Percentiles rank a stretch among this genome's conserved stretches.
Conservation (phyloP, 2,329 filamentous ascomycete genomes). For the Trichoderma oligosporum region DNA sequence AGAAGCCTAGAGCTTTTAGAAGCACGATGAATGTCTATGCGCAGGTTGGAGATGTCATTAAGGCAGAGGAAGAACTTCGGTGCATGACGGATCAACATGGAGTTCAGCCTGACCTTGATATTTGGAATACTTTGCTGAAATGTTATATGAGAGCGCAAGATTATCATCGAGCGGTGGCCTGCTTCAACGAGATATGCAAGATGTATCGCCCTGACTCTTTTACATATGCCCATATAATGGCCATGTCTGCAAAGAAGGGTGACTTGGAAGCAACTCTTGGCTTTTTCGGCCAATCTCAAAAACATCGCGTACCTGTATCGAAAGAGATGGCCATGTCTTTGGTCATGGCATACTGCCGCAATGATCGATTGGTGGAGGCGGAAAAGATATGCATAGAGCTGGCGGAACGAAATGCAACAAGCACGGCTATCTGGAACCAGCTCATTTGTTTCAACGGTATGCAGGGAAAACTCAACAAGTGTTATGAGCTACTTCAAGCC, state of each 20-base stretch:
- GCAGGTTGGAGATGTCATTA: constrained; percentile 58
- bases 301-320: constrained; percentile 47
- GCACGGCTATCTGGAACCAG: constrained; percentile 71
- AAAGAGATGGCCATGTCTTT: constrained; percentile 60
- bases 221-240: constrained; percentile 71
- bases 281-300: constrained; percentile 60
- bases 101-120: constrained; percentile 53
- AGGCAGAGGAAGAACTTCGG: constrained; percentile 59
- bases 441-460: constrained; percentile 67
- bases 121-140: constrained; percentile 76
- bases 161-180: constrained; percentile 59
- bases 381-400: constrained; percentile 46
- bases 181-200: constrained; percentile 58
- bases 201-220: constrained; percentile 53
- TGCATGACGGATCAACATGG: constrained; percentile 55
- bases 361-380: constrained; percentile 36
- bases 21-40: constrained; percentile 70
- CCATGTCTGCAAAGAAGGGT: constrained; percentile 64
- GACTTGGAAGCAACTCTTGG: constrained; percentile 67
- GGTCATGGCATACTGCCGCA: constrained; percentile 61
- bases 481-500: constrained; percentile 45
- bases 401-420: constrained; percentile 47
- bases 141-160: constrained; percentile 65
- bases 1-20: constrained; percentile 41
- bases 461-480: constrained; percentile 49